Base-by-base conservation (phyloP, 2,329 filamentous ascomycete genomes). In the Verticillium alfalfae region DNA sequence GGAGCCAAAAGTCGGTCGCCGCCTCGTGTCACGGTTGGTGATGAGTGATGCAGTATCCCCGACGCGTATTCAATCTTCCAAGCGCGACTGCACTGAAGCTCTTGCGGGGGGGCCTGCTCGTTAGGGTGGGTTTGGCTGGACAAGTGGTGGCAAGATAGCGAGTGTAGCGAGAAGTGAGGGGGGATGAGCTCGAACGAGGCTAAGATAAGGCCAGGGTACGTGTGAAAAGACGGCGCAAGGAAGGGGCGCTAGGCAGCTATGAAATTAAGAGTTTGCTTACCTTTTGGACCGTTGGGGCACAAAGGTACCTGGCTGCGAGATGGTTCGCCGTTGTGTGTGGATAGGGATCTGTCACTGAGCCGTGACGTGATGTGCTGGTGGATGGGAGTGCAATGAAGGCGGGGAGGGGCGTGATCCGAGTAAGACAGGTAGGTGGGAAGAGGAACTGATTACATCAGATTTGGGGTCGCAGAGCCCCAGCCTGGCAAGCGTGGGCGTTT, bases 391-490 rank as follows among this genome's bases (percentile, higher is more conserved):
- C 60, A 66, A 52, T 52, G 8, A 64, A 63, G 41, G 60, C 57
- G 61, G 61, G 61, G 61, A 57, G 58, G 58, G 61, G 61, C 37
- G 61, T 62, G 61, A 31, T n/a, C 36, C n/a, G 16, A 62, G 49
- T 34, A 62, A 31, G 26, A 5, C 5, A 26, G 26, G 26, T 31
- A 31, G 26, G 22, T 22, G 22, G 22, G 22, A 31, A 34, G 26
- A 52, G n/a, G 45, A 18, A 52, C 18, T 52, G 45, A 62, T 60
- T 62, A 62, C 60, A 62, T 62, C 57, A 62, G 57, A 49, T 52
- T 56, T 13, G 9, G 18, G 45, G n/a, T 9, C n/a, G 45, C 26
- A 52, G 18, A 18, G n/a, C 18, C 18, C 45, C 10, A 26, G 45
- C 45, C 60, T 52, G 55, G 31, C n/a, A 36, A 31, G 26, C 55